phyloP scores from a whole-genome alignment of 441 rosid species.

The Jatropha multifida region DNA sequence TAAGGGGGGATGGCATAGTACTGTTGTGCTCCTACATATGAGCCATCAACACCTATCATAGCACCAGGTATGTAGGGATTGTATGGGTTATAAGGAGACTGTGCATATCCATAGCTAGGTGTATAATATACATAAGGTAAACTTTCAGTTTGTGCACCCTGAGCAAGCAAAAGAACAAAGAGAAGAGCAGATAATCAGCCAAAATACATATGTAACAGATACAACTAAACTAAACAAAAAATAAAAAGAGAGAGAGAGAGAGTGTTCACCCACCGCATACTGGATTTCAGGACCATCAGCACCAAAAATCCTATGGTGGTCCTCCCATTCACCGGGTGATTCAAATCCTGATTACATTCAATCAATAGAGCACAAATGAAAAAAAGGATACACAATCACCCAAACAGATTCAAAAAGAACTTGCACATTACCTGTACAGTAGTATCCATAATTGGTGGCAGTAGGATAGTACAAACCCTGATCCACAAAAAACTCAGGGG shows the following conservation, averaged over 20 bases:
- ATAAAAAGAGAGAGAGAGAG: no score
- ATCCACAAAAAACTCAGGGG: conserved; percentile 65
- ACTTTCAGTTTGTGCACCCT: conserved; percentile 82
- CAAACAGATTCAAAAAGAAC: conserved; percentile 5
- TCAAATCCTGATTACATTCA: conserved; percentile 58
- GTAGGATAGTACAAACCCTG: conserved; percentile 79
- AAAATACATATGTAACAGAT: neutral
- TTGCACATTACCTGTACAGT: conserved; percentile 76
- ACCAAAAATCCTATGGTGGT: conserved; percentile 73
- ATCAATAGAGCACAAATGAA: conserved; percentile 18
- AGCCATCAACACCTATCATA: conserved; percentile 57
- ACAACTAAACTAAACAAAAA: neutral
- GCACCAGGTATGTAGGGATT: conserved; percentile 95
- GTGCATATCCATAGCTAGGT: conserved; percentile 80
- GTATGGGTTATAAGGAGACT: conserved; percentile 87
- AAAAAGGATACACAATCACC: conserved; percentile 1
- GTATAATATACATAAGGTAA: conserved; percentile 81
- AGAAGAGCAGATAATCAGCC: conserved; percentile 7
- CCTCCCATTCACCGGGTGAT: conserved; percentile 91
- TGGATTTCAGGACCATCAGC: conserved; percentile 80
- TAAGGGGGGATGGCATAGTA: conserved; percentile 63
- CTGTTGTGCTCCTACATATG: conserved; percentile 62
- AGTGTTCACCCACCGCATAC: conserved; percentile 50
- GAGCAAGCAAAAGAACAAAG: conserved; percentile 21
- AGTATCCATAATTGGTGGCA: conserved; percentile 72